A percentile compares a stretch with the other conserved stretches of the same genome.
These are phyloP conservation scores for Acanthamoeba triangularis DNA, from an alignment of 208 protist species.

Conservation along the genomic window DNA sequence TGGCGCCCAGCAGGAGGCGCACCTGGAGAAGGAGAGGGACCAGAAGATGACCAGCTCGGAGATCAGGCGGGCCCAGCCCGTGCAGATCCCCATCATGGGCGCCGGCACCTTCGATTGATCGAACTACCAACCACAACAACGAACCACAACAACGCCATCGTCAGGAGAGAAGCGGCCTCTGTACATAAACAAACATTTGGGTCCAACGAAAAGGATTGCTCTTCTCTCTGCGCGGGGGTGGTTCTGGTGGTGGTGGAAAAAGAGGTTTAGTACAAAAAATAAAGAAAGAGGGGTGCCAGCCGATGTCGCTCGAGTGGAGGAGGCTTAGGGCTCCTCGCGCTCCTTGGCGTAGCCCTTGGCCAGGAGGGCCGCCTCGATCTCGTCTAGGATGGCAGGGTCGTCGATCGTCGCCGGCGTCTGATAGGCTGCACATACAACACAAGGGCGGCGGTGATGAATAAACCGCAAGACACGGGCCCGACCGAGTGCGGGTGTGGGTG, in stretches of 20 bases:
- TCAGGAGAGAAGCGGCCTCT: too few species aligned
- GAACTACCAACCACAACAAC: too few species aligned
- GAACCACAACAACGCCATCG: too few species aligned
- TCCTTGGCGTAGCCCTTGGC: constrained; percentile 66
- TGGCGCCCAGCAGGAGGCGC: too few species aligned
- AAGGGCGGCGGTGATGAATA: not conserved
- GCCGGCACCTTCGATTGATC: not conserved
- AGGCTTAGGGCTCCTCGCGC: not conserved
- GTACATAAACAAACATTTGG: too few species aligned
- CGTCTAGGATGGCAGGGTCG: constrained; percentile 24
- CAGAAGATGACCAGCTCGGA: not conserved
- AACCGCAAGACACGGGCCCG: not conserved
- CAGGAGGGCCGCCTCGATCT: constrained; percentile 36
- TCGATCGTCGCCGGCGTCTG: constrained; percentile 61
- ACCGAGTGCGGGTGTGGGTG: too few species aligned
- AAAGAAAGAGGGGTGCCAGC: not conserved
- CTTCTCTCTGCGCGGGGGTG: too few species aligned
- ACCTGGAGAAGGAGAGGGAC: not conserved
- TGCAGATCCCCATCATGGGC: not conserved
- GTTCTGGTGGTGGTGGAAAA: too few species aligned
- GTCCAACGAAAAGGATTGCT: too few species aligned
- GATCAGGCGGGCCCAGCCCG: not conserved
- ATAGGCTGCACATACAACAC: not conserved
- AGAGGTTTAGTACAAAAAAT: too few species aligned
- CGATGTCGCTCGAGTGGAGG: not conserved